phyloP scores from a whole-genome alignment of 2,329 filamentous ascomycete genomes.

The Calonectria multiphialidica region DNA sequence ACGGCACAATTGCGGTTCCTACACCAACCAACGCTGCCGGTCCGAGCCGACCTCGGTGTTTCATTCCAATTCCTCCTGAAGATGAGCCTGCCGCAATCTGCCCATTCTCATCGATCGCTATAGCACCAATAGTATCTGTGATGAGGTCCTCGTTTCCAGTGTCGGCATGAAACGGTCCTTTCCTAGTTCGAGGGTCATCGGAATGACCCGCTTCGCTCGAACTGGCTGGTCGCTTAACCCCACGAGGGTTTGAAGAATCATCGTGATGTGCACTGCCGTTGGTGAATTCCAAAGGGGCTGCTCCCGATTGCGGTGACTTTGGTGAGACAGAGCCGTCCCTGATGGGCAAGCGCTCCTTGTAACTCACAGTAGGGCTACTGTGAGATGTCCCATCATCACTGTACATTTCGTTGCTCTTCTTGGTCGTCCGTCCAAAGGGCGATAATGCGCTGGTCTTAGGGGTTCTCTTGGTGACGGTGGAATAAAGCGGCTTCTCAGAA shows the following conservation, averaged over 20 bases:
- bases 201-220: constrained; percentile 26
- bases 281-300: neutral
- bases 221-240: constrained; percentile 51
- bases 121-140: constrained; percentile 95
- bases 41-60: constrained; percentile 90
- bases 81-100: constrained; percentile 95
- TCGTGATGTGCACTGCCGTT: constrained; percentile 19
- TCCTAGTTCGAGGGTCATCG: constrained; percentile 25
- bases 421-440: constrained; percentile 13
- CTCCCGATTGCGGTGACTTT: constrained; percentile 13
- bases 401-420: constrained; percentile 15
- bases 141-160: constrained; percentile 70
- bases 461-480: constrained; percentile 28
- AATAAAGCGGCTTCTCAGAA: constrained; percentile 27
- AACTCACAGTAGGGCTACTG: constrained; percentile 7
- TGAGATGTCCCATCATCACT: constrained; percentile 10
- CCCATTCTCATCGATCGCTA: constrained; percentile 88
- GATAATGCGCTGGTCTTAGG: constrained; percentile 20
- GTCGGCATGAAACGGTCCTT: constrained; percentile 35
- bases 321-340: constrained; percentile 36
- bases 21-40: constrained; percentile 94
- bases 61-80: constrained; percentile 98
- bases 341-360: constrained; percentile 17
- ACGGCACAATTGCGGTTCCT: constrained; percentile 89
- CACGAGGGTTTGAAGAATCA: constrained; percentile 39